Evolutionary conservation across 148 eudicot species (phyloP).

Genomic region (Camellia lanceoleosa): DNA sequence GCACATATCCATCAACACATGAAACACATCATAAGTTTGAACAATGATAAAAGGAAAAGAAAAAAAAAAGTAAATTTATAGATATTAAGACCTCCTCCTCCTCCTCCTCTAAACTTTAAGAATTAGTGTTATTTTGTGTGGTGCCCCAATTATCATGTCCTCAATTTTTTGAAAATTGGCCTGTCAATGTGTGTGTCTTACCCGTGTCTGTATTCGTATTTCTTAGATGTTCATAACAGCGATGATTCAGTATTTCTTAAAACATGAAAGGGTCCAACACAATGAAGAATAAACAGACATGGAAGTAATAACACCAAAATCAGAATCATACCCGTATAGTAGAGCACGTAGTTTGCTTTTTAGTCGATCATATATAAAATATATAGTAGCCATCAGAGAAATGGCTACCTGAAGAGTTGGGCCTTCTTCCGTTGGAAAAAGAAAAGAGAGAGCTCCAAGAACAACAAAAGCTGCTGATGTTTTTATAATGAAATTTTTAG

Average conservation of each 20-base stretch:
- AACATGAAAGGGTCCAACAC: background rate
- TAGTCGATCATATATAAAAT: constrained; percentile 70
- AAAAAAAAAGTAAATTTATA: no score
- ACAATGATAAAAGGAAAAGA: no score
- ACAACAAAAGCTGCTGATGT: constrained; percentile 60
- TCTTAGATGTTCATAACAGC: background rate
- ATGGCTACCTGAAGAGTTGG: constrained; percentile 95
- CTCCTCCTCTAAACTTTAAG: no score
- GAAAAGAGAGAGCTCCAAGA: constrained; percentile 78
- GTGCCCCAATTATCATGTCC: no score
- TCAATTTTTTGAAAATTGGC: no score
- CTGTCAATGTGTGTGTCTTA: no score
- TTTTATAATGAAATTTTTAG: constrained; percentile 56
- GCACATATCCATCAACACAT: no score
- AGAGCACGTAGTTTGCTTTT: constrained; percentile 71
- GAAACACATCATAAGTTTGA: no score
- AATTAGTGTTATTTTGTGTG: no score
- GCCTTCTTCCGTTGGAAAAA: constrained; percentile 95
- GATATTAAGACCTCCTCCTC: no score
- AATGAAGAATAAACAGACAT: background rate
- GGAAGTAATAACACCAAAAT: constrained; percentile 15
- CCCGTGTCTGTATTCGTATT: no score
- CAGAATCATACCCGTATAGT: constrained; percentile 76
- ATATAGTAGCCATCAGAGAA: constrained; percentile 68
- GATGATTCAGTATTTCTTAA: background rate